Base-by-base conservation (phyloP, 495 filamentous ascomycete species). In the Penicillium cinerascens region DNA sequence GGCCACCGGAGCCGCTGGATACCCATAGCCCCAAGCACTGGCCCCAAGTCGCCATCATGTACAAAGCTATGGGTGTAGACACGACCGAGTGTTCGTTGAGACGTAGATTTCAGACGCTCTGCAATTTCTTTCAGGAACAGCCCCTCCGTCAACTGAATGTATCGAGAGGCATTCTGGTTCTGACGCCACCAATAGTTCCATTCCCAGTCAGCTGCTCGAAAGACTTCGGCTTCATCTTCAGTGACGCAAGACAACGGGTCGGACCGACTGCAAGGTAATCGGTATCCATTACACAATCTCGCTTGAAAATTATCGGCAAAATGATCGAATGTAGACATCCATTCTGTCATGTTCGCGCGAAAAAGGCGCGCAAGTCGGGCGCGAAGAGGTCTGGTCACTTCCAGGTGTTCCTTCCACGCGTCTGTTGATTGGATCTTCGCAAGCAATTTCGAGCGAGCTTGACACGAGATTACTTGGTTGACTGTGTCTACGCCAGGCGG, bases 141-240 rank as follows among this genome's bases (percentile, higher is more conserved):
- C 0, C 68, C 66, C 38, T 67, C 60, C 3, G 63, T 57, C 2
- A 64, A 52, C 40, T 63, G 60, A 53, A 71, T 67, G 21, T 69
- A 71, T 17, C 44, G 52, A 2, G 49, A 60, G 7, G 60, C 68
- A 47, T 67, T 46, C 27, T 47, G 47, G 29, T 61, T 69, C 17
- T 40, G 26, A 29, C 61, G 62, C 64, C 64, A 71, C 60, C 61
- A 71, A 54, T 69, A 71, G 42, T 71, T 69, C 61, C 66, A 71
- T 42, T 65, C 61, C 66, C 68, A 71, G 27, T 71, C 68, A 9
- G 66, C 68, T 9, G 64, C 68, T 29, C 68, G 68, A 41, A 69
- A 71, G 16, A 65, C 64, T 42, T 63, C 59, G 2, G 64, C 66
- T 23, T 67, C 61, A 6, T 53, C 47, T 6, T 40, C 29, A 0